Evolutionary conservation across 1,139 yeast species (phyloP).

Genomic region (Zhuliangozyma parablackwelliae): DNA sequence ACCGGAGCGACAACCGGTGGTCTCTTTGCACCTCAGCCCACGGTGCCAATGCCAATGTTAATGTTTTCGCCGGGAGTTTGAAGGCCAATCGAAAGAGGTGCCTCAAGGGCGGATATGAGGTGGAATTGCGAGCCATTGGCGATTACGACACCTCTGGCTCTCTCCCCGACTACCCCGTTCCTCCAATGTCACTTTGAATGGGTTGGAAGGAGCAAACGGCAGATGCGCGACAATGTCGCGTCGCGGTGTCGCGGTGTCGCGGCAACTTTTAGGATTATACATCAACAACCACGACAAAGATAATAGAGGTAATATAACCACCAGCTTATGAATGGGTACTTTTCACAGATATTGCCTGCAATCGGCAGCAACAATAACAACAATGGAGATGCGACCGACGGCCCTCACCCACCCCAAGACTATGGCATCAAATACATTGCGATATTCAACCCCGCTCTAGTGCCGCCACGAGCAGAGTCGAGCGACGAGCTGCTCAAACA

Average conservation of each 20-base stretch:
- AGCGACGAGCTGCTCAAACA: slow-evolving; percentile 27
- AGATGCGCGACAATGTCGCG: too few species aligned
- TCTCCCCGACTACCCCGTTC: slow-evolving; percentile 6
- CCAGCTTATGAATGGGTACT: too few species aligned
- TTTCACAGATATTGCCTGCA: too few species aligned
- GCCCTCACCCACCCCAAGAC: too few species aligned
- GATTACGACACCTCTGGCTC: slow-evolving; percentile 7
- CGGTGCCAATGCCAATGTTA: slow-evolving; percentile 3
- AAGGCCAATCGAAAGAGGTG: slow-evolving; percentile 4
- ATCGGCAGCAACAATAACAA: too few species aligned
- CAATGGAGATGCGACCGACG: too few species aligned
- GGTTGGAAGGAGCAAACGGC: too few species aligned
- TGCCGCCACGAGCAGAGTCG: slow-evolving; percentile 19
- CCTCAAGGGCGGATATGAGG: slow-evolving; percentile 2
- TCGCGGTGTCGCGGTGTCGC: too few species aligned
- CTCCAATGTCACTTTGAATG: too few species aligned
- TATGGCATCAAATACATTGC: slow-evolving; percentile 14
- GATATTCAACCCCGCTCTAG: slow-evolving; percentile 21
- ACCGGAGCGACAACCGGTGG: slow-evolving; percentile 4
- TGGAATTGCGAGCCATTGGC: slow-evolving; percentile 5
- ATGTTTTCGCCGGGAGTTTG: slow-evolving; percentile 5
- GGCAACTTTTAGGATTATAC: too few species aligned
- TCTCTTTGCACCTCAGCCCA: slow-evolving; percentile 2
- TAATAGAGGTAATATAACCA: too few species aligned
- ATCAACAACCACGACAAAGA: too few species aligned